Percentiles rank a stretch among this genome's conserved stretches.
Conservation (phyloP, 2,329 filamentous ascomycete genomes). For the Penicillium sp. region DNA sequence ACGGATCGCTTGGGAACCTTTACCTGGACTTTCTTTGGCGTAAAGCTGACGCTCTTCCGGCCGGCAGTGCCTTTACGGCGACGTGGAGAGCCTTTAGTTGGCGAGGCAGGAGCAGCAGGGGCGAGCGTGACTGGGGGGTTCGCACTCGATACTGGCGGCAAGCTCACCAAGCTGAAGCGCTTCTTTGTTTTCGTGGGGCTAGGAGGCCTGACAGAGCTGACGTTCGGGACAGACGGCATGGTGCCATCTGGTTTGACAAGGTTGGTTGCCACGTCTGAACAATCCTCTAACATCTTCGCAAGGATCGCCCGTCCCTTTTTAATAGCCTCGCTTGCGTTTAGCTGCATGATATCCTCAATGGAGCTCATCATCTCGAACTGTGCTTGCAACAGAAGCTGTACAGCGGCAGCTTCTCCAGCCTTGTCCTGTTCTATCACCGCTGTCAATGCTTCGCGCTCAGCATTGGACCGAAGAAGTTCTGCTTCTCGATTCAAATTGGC, state of each 20-base stretch:
- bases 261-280: slow-evolving; percentile 71
- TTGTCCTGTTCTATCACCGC: slow-evolving; percentile 83
- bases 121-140: slow-evolving; percentile 31
- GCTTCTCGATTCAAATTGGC: slow-evolving; percentile 74
- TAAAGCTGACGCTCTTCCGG: slow-evolving; percentile 75
- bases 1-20: slow-evolving; percentile 76
- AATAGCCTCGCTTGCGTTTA: slow-evolving; percentile 81
- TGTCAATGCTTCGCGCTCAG: slow-evolving; percentile 73
- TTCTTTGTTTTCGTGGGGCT: slow-evolving; percentile 70
- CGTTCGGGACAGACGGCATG: slow-evolving; percentile 53
- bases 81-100: slow-evolving; percentile 75
- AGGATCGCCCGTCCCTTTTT: slow-evolving; percentile 75
- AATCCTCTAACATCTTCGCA: slow-evolving; percentile 71
- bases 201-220: slow-evolving; percentile 67
- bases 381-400: slow-evolving; percentile 81
- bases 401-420: slow-evolving; percentile 68
- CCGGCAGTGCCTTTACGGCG: slow-evolving; percentile 63
- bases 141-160: slow-evolving; percentile 25
- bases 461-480: slow-evolving; percentile 78
- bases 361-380: slow-evolving; percentile 90
- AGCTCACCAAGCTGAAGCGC: slow-evolving; percentile 43
- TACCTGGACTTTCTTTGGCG: slow-evolving; percentile 62
- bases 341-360: slow-evolving; percentile 73
- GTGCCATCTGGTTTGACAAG: slow-evolving; percentile 86
- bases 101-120: slow-evolving; percentile 50